phyloP scores from a whole-genome alignment of 2,329 filamentous ascomycete species.

The Epichloe coenophiala region DNA sequence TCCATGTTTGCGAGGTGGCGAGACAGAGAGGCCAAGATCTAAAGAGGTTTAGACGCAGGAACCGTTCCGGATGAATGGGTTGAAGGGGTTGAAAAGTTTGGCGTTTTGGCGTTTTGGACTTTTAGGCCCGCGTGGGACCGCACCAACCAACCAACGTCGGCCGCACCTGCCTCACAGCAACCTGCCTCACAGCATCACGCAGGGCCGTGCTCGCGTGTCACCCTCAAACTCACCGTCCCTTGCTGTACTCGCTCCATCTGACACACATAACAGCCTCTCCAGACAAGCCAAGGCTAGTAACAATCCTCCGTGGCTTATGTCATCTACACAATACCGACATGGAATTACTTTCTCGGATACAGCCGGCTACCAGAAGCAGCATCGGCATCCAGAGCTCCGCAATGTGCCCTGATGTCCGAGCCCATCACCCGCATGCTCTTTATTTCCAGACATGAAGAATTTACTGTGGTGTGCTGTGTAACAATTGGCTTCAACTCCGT shows the following conservation, averaged over 20 bases:
- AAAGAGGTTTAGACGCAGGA: background rate
- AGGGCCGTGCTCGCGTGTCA: background rate
- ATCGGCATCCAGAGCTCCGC: no score
- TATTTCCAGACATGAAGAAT: no score
- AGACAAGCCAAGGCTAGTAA: background rate
- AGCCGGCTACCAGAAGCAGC: no score
- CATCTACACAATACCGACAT: background rate
- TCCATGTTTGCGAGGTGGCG: background rate
- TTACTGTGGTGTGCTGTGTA: no score
- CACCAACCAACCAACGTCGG: background rate
- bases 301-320: background rate
- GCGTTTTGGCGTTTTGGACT: background rate
- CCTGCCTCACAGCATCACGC: background rate
- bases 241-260: background rate
- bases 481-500: no score
- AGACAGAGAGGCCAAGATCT: background rate
- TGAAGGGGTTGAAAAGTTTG: background rate
- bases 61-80: background rate
- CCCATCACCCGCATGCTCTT: no score
- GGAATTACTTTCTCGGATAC: background rate
- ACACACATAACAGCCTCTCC: background rate
- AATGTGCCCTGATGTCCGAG: no score
- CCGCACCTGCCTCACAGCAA: background rate
- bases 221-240: background rate
- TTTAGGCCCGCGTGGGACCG: background rate